Evolutionary conservation across 352 stramenopile genomes (phyloP), one percentile per base, ranked within the genome.

Genomic region (Phytophthora pinifolia): DNA sequence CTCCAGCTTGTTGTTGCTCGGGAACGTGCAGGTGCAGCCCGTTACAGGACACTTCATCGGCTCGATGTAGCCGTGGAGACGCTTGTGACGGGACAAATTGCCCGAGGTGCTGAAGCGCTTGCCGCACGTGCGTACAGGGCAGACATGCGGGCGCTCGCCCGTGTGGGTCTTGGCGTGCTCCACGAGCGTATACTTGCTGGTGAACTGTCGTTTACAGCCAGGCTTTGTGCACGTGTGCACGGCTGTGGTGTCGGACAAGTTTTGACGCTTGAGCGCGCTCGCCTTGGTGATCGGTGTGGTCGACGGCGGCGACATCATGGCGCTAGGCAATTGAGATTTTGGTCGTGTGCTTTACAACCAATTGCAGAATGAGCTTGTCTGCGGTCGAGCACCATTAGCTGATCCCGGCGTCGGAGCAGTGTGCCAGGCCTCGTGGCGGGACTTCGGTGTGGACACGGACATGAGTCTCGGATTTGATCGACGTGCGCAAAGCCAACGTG

Each of bases 51-150:
- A 62, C 32, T 44, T 9, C 30, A 62, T 32, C 9, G 45, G 64
- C 59, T 64, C 59, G 41, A 54, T 63, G 54, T 55, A 62, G 30
- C 54, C 54, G 37, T 73, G 65, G 1, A 70, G 49, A n/a, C 60
- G 59, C 38, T 65, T 72, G 38, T 77, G 69, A 17, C 69, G 69
- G 4, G 67, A 66, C 9, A 74, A 50, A 42, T 77, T 77, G 38
- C 69, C 69, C 9, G 61, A 65, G 15, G 69, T 77, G 20, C 46
- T 77, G 43, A 77, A 77, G 20, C 65, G 59, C 51, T 74, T 77
- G 44, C 53, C 69, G 32, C 69, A 77, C 9, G 55, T 56, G 13
- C 12, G 35, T 9, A 68, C 53, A 5, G 47, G 42, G 44, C 69
- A 78, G 18, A 72, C 57, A 10, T 78, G 57, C 14, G 59, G 51